Base-by-base conservation (phyloP, 2,329 filamentous ascomycete genomes). In the Cladophialophora immunda region DNA sequence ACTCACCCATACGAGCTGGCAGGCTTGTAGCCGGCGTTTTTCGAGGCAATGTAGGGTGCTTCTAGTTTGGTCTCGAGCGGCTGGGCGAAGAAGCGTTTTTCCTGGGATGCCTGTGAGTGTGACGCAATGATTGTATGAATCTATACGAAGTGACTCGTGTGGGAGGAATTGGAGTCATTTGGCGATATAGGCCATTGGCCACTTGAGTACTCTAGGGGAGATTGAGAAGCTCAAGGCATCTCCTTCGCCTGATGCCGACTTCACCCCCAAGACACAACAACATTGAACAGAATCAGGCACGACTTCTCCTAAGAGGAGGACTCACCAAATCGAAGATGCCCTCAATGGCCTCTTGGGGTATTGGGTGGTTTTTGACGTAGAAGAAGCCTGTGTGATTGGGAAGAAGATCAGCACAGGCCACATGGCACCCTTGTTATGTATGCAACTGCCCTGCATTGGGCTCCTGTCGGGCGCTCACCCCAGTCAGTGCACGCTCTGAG, bases 351-450 rank as follows among this genome's bases (percentile, higher is more conserved):
- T 86, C 83, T 73, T 88, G 84, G 0, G 77, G 78, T 2, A 89
- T 78, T 17, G 86, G 86, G 68, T 85, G 87, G 75, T 89, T 87
- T 67, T 81, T 84, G 29, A 89, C 82, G 69, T 88, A 89, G 78
- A 89, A 89, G 78, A 89, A 86, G 0, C 86, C 85, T 66, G 38
- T 29, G 36, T 53, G 9, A 5, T n/a, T 22, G 29, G 30, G 45
- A 53, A 30, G 27, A 34, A 38, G 55, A 27, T 66, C n/a, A 62
- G 64, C 52, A 62, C 52, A 6, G 41, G 41, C 58, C 58, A 60
- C 58, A 60, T 60, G 58, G 58, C 58, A 60, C 29, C 58, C 41
- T 47, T 41, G 56, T 22, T 50, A 11, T 5, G 32, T n/a, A n/a
- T n/a, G n/a, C n/a, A n/a, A n/a, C n/a, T n/a, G 32, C 32, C 32